Percentiles rank a stretch among this genome's conserved stretches.
phyloP scores from a whole-genome alignment of 371 early-diverging fungal genomes.

The Mortierella sp. region DNA sequence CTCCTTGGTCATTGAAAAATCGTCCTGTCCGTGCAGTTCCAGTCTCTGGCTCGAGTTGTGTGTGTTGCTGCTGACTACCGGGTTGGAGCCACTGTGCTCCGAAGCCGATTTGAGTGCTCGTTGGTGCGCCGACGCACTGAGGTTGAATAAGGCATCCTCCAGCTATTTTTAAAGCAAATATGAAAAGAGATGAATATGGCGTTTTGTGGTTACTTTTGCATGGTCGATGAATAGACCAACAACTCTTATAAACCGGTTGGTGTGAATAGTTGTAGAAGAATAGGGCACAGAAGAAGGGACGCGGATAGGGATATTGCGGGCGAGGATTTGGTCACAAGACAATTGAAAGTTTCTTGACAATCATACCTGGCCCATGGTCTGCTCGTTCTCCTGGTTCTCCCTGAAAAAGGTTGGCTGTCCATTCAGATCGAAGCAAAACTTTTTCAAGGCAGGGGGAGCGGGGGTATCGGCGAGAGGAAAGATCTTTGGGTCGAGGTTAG shows the following conservation, averaged over 20 bases:
- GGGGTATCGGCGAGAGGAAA: slow-evolving; percentile 74
- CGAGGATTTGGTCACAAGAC: not conserved
- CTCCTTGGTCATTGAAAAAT: slow-evolving; percentile 35
- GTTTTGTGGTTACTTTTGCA: slow-evolving; percentile 1
- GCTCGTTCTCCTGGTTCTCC: slow-evolving; percentile 65
- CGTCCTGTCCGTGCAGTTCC: slow-evolving; percentile 18
- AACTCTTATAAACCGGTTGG: not conserved
- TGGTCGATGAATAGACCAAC: not conserved
- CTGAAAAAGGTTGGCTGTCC: slow-evolving; percentile 70
- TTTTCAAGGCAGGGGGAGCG: slow-evolving; percentile 71
- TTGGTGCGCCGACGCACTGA: slow-evolving; percentile 60
- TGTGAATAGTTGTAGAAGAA: not conserved
- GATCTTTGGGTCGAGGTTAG: slow-evolving; percentile 60
- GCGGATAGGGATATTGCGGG: slow-evolving; percentile 10
- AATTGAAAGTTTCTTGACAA: not conserved
- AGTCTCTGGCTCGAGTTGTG: slow-evolving; percentile 20
- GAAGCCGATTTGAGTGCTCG: slow-evolving; percentile 46
- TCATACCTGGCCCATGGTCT: slow-evolving; percentile 57
- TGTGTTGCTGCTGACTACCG: slow-evolving; percentile 9
- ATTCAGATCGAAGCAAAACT: slow-evolving; percentile 73
- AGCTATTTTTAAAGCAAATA: slow-evolving; percentile 32
- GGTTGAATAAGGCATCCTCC: slow-evolving; percentile 58
- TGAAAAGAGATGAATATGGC: not conserved
- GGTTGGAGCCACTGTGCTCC: slow-evolving; percentile 23
- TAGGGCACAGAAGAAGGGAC: not conserved